phyloP scores from a whole-genome alignment of 2,329 filamentous ascomycete genomes.

The Fusarium sp. region DNA sequence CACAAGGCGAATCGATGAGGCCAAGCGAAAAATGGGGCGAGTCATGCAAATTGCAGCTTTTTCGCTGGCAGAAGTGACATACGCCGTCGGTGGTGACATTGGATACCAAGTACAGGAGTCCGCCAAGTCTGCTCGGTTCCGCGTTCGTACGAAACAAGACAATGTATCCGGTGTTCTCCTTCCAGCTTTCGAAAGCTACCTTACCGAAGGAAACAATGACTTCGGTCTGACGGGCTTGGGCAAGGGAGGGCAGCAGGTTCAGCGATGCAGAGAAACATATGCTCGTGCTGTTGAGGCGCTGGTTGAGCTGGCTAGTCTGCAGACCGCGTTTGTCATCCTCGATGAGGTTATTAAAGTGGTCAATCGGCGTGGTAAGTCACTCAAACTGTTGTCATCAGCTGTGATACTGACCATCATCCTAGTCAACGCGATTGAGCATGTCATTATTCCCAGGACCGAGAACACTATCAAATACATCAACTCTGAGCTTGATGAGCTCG shows the following conservation, averaged over 20 bases:
- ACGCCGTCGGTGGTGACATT: conserved; percentile 94
- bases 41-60: conserved; percentile 99
- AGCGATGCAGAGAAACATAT: conserved; percentile 94
- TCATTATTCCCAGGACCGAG: conserved; percentile 97
- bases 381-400: not conserved
- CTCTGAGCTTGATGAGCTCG: conserved; percentile 95
- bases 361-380: conserved; percentile 80
- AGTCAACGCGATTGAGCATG: conserved; percentile 96
- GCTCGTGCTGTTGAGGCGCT: conserved; percentile 94
- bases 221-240: conserved; percentile 95
- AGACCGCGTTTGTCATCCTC: conserved; percentile 96
- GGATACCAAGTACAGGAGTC: conserved; percentile 98
- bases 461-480: conserved; percentile 99
- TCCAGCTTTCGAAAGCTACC: conserved; percentile 91
- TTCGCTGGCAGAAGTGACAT: conserved; percentile 95
- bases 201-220: conserved; percentile 89
- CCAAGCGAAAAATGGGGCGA: conserved; percentile 98
- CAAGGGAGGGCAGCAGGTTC: conserved; percentile 96
- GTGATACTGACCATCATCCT: conserved; percentile 11
- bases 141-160: conserved; percentile 94
- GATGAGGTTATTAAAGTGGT: conserved; percentile 99
- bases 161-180: conserved; percentile 97
- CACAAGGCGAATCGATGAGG: conserved; percentile 95
- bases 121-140: conserved; percentile 90
- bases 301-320: conserved; percentile 92